phyloP scores from a whole-genome alignment of 768 basidiomycete genomes.

The Albatrellus ellisii region DNA sequence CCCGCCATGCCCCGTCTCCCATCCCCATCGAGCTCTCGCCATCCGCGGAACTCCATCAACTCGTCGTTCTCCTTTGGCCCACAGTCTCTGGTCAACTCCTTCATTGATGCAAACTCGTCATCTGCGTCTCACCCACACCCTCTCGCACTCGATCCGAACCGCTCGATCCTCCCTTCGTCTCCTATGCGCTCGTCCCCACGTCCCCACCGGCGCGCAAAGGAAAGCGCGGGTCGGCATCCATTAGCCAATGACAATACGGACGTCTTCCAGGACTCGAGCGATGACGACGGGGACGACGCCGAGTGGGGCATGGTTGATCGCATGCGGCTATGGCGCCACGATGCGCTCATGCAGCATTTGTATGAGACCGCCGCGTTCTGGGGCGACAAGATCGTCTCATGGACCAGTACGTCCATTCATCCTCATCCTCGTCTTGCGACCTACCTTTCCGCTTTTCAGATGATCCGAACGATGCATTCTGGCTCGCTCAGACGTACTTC shows the following conservation, averaged over 20 bases:
- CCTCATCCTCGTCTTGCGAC: not conserved
- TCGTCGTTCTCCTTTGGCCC: constrained; percentile 80
- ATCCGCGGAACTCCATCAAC: constrained; percentile 52
- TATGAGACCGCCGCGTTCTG: constrained; percentile 97
- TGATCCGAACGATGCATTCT: constrained; percentile 97
- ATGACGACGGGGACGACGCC: constrained; percentile 41
- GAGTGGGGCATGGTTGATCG: constrained; percentile 88
- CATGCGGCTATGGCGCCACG: constrained; percentile 94
- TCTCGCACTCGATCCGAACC: constrained; percentile 65
- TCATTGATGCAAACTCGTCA: constrained; percentile 51
- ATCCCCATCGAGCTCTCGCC: constrained; percentile 27
- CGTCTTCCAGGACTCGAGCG: constrained; percentile 58
- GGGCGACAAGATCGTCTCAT: constrained; percentile 94
- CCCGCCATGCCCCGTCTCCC: constrained; percentile 16
- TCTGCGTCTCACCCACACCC: constrained; percentile 39
- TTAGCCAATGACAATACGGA: constrained; percentile 68
- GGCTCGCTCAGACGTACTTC: constrained; percentile 97
- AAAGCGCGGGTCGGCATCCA: constrained; percentile 42
- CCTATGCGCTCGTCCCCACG: constrained; percentile 59
- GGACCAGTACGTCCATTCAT: constrained; percentile 60
- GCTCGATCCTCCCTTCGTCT: constrained; percentile 63
- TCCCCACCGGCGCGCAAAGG: constrained; percentile 39
- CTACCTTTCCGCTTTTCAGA: constrained; percentile 29
- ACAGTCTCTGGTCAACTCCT: constrained; percentile 60
- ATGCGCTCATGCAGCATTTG: constrained; percentile 96